Evolutionary conservation across 208 protist species (phyloP).

Genomic region (Leishmania mexicana): DNA sequence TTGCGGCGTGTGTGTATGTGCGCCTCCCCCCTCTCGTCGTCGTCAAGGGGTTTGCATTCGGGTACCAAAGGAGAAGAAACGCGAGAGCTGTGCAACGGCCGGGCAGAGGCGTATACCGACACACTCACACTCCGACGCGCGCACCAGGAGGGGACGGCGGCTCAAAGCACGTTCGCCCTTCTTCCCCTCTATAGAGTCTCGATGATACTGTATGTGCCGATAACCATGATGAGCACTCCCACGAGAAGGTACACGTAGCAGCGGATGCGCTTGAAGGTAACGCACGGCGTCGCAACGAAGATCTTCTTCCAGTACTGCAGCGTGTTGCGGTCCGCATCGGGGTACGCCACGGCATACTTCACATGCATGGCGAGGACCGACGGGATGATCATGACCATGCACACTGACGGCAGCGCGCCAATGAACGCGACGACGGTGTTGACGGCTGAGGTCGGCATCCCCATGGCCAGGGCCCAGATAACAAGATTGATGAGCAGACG

Average conservation of each 20-base stretch:
- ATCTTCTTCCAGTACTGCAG: conserved; percentile 60
- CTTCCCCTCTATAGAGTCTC: conserved; percentile 7
- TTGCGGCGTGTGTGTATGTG: not conserved
- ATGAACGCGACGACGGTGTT: conserved; percentile 76
- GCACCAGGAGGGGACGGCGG: not conserved
- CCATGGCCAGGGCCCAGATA: conserved; percentile 69
- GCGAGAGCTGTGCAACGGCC: not conserved
- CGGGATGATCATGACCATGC: conserved; percentile 78
- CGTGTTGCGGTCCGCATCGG: conserved; percentile 47
- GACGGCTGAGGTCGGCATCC: conserved; percentile 52
- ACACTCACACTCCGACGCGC: not conserved
- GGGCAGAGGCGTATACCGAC: not conserved
- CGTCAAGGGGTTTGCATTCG: not conserved
- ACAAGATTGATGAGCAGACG: conserved; percentile 63
- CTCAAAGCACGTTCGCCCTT: not conserved
- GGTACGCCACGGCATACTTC: conserved; percentile 51
- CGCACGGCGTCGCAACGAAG: conserved; percentile 33
- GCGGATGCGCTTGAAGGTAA: conserved; percentile 45
- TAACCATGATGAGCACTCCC: conserved; percentile 73
- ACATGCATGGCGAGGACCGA: conserved; percentile 53
- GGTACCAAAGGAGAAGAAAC: not conserved
- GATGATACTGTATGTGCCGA: conserved; percentile 64
- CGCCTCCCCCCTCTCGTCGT: not conserved
- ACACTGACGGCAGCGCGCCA: conserved; percentile 66
- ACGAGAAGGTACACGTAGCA: conserved; percentile 57